phyloP scores from a whole-genome alignment of 2,329 filamentous ascomycete species.

The Volutella citrinella region DNA sequence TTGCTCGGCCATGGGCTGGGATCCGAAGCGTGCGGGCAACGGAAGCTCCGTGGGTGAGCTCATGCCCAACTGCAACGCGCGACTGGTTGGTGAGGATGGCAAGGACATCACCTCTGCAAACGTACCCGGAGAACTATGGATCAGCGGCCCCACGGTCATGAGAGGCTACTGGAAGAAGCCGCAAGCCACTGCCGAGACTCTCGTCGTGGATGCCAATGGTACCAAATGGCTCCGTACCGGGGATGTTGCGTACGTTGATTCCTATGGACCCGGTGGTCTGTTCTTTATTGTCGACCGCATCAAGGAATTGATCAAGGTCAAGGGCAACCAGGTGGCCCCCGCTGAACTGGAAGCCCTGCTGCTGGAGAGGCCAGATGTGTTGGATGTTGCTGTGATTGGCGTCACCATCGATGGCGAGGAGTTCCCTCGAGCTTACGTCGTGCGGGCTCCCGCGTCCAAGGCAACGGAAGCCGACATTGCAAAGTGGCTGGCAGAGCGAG shows the following conservation, averaged over 20 bases:
- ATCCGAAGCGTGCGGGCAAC: slow-evolving; percentile 51
- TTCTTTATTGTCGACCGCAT: slow-evolving; percentile 69
- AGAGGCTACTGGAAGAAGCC: slow-evolving; percentile 74
- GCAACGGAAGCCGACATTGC: slow-evolving; percentile 46
- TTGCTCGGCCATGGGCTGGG: slow-evolving; percentile 65
- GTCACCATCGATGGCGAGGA: slow-evolving; percentile 44
- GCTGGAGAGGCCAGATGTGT: slow-evolving; percentile 65
- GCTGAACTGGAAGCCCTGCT: slow-evolving; percentile 74
- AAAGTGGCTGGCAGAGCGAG: slow-evolving; percentile 58
- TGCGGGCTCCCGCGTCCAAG: slow-evolving; percentile 40
- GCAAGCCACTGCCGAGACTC: slow-evolving; percentile 61
- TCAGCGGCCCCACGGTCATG: slow-evolving; percentile 70
- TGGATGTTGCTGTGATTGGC: slow-evolving; percentile 64
- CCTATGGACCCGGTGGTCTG: slow-evolving; percentile 44
- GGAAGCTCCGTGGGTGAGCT: slow-evolving; percentile 18
- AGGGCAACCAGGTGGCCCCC: slow-evolving; percentile 73
- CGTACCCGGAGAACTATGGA: slow-evolving; percentile 68
- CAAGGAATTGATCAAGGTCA: slow-evolving; percentile 61
- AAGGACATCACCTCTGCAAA: slow-evolving; percentile 46
- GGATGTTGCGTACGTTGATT: slow-evolving; percentile 66
- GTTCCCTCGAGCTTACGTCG: slow-evolving; percentile 59
- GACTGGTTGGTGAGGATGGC: slow-evolving; percentile 58
- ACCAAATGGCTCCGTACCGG: slow-evolving; percentile 71
- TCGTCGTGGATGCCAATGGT: slow-evolving; percentile 42
- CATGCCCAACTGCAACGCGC: slow-evolving; percentile 48